Conservation (phyloP, 1,139 yeast species). For the Pneumocystis wakefieldiae region DNA sequence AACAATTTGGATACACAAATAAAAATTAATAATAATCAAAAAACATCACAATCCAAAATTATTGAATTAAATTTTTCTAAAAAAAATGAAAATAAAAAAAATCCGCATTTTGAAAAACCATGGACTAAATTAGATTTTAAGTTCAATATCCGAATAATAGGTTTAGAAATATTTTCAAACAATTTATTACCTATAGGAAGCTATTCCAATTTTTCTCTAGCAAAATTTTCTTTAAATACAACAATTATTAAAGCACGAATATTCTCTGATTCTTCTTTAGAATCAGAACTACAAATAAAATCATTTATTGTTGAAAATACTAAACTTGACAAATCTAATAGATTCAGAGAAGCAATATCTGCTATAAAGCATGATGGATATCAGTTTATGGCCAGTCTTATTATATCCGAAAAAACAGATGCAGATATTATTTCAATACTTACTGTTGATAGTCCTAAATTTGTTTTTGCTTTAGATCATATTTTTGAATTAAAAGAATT, state of each 20-base stretch:
- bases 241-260: constrained; percentile 38
- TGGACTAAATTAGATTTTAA: constrained; percentile 30
- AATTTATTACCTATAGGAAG: constrained; percentile 30
- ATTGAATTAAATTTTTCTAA: background rate
- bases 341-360: constrained; percentile 71
- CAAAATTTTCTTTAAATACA: constrained; percentile 50
- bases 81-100: background rate
- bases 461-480: constrained; percentile 74
- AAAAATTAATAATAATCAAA: background rate
- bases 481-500: constrained; percentile 62
- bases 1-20: constrained; percentile 4
- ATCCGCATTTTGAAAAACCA: background rate
- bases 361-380: constrained; percentile 44
- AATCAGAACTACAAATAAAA: constrained; percentile 47
- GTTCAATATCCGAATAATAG: constrained; percentile 47
- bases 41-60: background rate
- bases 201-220: constrained; percentile 33
- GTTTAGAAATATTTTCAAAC: constrained; percentile 48
- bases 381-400: constrained; percentile 51
- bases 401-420: constrained; percentile 31
- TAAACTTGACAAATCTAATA: constrained; percentile 45
- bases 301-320: constrained; percentile 71
- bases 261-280: constrained; percentile 41
- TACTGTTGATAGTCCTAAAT: constrained; percentile 65
- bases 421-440: constrained; percentile 40